A percentile compares a stretch with the other conserved stretches of the same genome.
These are phyloP conservation scores for Phytomonas sp. DNA, from an alignment of 208 protist species.

Conservation along the genomic window DNA sequence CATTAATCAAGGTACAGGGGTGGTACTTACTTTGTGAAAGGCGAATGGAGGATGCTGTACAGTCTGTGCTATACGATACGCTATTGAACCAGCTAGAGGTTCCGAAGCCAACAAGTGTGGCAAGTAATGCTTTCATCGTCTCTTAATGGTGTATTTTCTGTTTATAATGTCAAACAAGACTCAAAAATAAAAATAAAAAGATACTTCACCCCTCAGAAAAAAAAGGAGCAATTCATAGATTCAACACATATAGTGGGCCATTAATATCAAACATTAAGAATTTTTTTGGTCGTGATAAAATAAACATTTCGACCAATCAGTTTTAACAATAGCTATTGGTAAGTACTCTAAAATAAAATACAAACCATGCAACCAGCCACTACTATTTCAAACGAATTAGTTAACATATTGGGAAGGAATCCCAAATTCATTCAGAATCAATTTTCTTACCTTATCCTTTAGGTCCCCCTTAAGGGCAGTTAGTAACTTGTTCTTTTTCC, in stretches of 20 bases:
- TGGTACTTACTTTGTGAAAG: constrained; percentile 78
- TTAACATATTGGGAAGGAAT: constrained; percentile 14
- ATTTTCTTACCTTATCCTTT: constrained; percentile 16
- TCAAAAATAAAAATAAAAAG: constrained; percentile 12
- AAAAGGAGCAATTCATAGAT: background rate
- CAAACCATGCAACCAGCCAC: background rate
- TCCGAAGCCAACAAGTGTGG: constrained; percentile 31
- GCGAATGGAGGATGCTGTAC: constrained; percentile 34
- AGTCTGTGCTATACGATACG: constrained; percentile 21
- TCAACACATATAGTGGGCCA: background rate
- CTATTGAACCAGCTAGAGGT: constrained; percentile 52
- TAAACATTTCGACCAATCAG: background rate
- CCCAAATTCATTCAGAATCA: constrained; percentile 37
- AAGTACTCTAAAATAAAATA: constrained; percentile 3
- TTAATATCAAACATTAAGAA: constrained; percentile 5
- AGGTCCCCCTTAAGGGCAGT: constrained; percentile 55
- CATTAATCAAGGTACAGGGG: constrained; percentile 65
- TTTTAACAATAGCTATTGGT: background rate
- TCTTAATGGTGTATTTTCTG: background rate
- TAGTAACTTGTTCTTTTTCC: constrained; percentile 46
- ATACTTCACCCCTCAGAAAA: too few relatives aligned
- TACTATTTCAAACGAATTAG: constrained; percentile 1
- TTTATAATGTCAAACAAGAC: constrained; percentile 8
- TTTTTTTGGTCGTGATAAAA: background rate
- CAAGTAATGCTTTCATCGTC: constrained; percentile 61